These are phyloP conservation scores for Marsdenia floribunda DNA, from an alignment of 257 asterid species.

Conservation along the genomic window DNA sequence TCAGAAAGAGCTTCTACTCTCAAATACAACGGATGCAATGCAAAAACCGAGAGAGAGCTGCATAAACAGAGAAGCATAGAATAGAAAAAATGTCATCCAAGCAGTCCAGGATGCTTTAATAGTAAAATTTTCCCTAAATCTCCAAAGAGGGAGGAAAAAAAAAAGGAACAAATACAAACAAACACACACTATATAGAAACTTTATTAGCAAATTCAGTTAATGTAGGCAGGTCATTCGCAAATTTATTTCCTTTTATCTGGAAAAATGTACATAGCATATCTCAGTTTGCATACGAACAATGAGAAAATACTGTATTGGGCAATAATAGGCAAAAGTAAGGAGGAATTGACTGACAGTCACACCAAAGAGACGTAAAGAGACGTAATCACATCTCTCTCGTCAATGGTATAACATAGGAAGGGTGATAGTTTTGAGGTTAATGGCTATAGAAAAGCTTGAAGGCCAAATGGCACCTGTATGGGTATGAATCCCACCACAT, in stretches of 20 bases:
- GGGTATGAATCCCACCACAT: slow-evolving; percentile 99
- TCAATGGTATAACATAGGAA: background rate
- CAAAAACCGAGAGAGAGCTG: slow-evolving; percentile 98
- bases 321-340: background rate
- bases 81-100: slow-evolving; percentile 12
- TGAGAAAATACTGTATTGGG: background rate
- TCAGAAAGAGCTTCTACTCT: slow-evolving; percentile 80
- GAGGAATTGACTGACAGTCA: background rate
- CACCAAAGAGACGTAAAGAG: background rate
- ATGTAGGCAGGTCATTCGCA: background rate
- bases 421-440: background rate
- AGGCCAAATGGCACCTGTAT: slow-evolving; percentile 55
- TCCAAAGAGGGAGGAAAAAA: background rate
- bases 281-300: background rate
- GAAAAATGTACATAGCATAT: background rate
- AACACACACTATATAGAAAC: too few species aligned
- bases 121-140: background rate
- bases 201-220: background rate
- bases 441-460: background rate
- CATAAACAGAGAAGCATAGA: slow-evolving; percentile 24
- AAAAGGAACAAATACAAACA: too few species aligned
- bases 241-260: background rate
- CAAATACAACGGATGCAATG: slow-evolving; percentile 94
- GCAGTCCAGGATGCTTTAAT: background rate
- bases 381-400: background rate